Evolutionary conservation across 306 rosid genomes (phyloP).

Genomic region (Alnus glutinosa): DNA sequence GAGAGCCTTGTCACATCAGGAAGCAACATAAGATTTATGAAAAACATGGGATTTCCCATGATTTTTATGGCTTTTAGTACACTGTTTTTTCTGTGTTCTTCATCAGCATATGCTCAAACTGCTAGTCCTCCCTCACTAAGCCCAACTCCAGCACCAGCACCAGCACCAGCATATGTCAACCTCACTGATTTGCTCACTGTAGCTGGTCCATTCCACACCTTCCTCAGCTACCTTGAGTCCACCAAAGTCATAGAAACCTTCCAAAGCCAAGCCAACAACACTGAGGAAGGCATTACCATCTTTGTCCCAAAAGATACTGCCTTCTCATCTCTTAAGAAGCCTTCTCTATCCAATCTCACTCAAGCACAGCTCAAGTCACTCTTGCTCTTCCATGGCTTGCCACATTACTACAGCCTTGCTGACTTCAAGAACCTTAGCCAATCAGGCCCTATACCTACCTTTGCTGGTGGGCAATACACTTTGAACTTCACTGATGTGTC

Average conservation of each 20-base stretch:
- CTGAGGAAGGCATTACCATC: slow-evolving; percentile 86
- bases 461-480: slow-evolving; percentile 76
- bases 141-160: slow-evolving; percentile 91
- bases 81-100: slow-evolving; percentile 47
- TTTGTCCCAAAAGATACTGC: slow-evolving; percentile 79
- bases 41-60: slow-evolving; percentile 53
- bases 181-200: slow-evolving; percentile 71
- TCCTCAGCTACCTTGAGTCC: slow-evolving; percentile 67
- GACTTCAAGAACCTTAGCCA: slow-evolving; percentile 75
- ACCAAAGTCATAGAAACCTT: slow-evolving; percentile 83
- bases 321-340: slow-evolving; percentile 57
- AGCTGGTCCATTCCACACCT: slow-evolving; percentile 90
- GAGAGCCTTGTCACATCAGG: slow-evolving; percentile 38
- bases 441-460: slow-evolving; percentile 56
- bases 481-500: slow-evolving; percentile 78
- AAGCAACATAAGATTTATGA: slow-evolving; percentile 14
- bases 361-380: slow-evolving; percentile 65
- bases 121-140: slow-evolving; percentile 49
- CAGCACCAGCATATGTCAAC: slow-evolving; percentile 67
- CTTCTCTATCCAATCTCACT: slow-evolving; percentile 72
- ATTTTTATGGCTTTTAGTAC: slow-evolving; percentile 45
- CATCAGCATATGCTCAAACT: slow-evolving; percentile 65
- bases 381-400: slow-evolving; percentile 78
- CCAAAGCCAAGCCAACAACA: slow-evolving; percentile 93
- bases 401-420: slow-evolving; percentile 74